Conservation (phyloP, 208 protist genomes). For the Entamoeba invadens region DNA sequence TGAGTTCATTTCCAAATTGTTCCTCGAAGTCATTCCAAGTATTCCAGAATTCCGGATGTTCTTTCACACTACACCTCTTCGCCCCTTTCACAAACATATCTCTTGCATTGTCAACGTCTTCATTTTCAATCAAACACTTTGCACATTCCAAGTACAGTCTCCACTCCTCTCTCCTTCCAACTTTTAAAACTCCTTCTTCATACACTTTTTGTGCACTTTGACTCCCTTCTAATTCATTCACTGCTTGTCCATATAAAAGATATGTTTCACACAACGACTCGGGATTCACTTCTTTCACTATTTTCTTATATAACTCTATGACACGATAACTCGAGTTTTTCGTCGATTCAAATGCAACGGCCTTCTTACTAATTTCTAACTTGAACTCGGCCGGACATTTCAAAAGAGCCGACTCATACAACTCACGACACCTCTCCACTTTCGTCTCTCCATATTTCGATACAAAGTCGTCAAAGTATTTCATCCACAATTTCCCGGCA, state of each 20-base stretch:
- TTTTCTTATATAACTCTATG: background rate
- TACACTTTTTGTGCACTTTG: background rate
- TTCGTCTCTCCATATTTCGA: background rate
- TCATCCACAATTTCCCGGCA: background rate
- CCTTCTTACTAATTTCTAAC: background rate
- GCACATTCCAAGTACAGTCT: background rate
- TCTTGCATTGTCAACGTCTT: background rate
- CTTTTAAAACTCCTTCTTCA: background rate
- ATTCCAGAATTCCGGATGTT: background rate
- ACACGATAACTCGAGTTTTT: background rate
- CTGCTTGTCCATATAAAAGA: background rate
- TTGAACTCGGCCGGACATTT: background rate
- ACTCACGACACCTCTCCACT: background rate
- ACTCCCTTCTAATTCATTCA: background rate
- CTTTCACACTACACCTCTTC: background rate
- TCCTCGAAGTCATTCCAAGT: background rate
- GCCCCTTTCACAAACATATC: background rate
- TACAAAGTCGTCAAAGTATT: background rate
- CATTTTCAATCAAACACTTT: background rate
- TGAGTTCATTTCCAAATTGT: background rate
- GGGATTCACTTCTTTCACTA: background rate
- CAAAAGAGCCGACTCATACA: background rate
- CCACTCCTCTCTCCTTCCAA: background rate
- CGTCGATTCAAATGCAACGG: background rate
- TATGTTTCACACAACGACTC: background rate